Evolutionary conservation across 352 stramenopile genomes (phyloP), one percentile per base, ranked within the genome.

Genomic region (Thraustochytrium sp.): DNA sequence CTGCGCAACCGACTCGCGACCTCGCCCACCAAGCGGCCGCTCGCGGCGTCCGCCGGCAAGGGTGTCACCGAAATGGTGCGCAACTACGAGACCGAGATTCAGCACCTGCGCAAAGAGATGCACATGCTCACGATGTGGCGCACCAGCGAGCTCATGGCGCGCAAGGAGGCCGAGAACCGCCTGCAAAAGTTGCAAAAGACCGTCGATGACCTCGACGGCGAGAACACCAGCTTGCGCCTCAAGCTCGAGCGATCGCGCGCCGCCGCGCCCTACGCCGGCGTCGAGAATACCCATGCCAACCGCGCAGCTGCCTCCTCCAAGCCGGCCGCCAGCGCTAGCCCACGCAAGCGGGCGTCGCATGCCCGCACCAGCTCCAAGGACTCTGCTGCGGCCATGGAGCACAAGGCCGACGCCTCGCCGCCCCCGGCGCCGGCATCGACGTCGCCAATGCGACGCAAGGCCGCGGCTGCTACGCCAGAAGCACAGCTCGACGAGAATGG

Each of bases 1-100:
- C 38, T 80, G 34, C 68, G 46, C 11, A 44, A 55, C 26, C 40
- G 37, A n/a, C 23, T 29, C 21, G 13, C n/a, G 34, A 61, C 40
- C 13, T 16, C 37, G 8, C 16, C 13, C 21, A 23, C n/a, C 31
- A 11, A 18, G 5, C 8, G n/a, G 34, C n/a, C 48, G 23, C 8
- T 26, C 18, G 36, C 34, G n/a, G 42, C 34, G 21, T 8, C 21
- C 9, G 13, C 21, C 13, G 53, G 51, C 29, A 80, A 80, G 48
- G 68, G 68, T 3, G 46, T 80, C 38, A 46, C 68, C 44, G 44
- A 80, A 26, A 80, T 80, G 68, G 51, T 80, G 23, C 68, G 68
- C 37, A 72, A 72, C 26, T 80, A 80, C 34, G 68, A 80, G 68
- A 49, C 18, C 23, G 44, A 72, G 29, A 61, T 61, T 34, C 31